phyloP scores from a whole-genome alignment of 495 filamentous ascomycete species.

The Rhypophila decipiens region DNA sequence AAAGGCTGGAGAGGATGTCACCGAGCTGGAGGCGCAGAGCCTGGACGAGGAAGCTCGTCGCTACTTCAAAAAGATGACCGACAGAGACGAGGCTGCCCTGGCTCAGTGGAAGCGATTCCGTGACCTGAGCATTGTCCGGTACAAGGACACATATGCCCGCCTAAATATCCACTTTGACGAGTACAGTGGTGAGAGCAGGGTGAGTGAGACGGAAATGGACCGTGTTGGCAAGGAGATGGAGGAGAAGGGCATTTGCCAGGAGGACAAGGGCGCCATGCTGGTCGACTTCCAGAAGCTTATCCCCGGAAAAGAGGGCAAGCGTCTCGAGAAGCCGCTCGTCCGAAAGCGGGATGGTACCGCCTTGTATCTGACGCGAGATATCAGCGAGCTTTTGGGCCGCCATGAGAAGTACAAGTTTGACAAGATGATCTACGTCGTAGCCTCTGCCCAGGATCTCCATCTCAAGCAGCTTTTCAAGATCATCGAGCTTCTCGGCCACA shows the following conservation, averaged over 20 bases:
- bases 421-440: constrained; percentile 65
- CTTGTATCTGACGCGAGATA: constrained; percentile 60
- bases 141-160: constrained; percentile 49
- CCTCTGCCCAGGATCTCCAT: constrained; percentile 54
- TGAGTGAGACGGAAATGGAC: constrained; percentile 76
- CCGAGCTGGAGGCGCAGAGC: constrained; percentile 42
- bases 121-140: constrained; percentile 80
- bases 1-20: constrained; percentile 44
- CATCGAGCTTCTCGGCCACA: constrained; percentile 51
- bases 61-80: constrained; percentile 92
- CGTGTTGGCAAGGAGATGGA: constrained; percentile 57
- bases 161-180: constrained; percentile 86
- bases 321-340: constrained; percentile 49
- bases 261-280: constrained; percentile 82
- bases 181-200: constrained; percentile 92
- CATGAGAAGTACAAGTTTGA: constrained; percentile 60
- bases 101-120: constrained; percentile 83
- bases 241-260: constrained; percentile 66
- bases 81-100: constrained; percentile 68
- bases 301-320: constrained; percentile 51
- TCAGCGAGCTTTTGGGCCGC: constrained; percentile 54
- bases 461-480: constrained; percentile 61
- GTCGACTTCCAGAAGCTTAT: constrained; percentile 79
- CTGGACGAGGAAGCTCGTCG: constrained; percentile 57
- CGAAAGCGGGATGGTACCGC: constrained; percentile 57